Evolutionary conservation across 352 stramenopile genomes (phyloP).

Genomic region (Phytopythium ostracodes): DNA sequence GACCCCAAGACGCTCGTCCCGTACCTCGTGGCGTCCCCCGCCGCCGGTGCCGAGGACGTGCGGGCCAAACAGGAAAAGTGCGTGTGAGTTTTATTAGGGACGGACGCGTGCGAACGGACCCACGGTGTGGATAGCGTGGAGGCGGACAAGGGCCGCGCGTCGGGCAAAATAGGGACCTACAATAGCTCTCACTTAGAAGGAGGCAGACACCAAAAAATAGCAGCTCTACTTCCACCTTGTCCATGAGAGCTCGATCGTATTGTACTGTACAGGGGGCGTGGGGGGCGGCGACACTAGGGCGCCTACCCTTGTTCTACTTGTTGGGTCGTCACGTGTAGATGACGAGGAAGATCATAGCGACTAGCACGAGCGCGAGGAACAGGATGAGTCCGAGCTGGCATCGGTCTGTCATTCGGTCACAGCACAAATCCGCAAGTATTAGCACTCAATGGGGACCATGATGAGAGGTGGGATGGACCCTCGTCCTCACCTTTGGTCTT

Average conservation of each 20-base stretch:
- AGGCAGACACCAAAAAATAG: background rate
- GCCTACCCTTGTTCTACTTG: too few species aligned
- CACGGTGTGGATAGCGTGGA: background rate
- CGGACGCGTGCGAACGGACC: background rate
- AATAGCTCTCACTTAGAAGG: background rate
- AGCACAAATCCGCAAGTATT: too few species aligned
- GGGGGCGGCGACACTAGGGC: background rate
- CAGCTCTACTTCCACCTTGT: too few species aligned
- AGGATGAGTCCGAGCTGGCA: conserved; percentile 77
- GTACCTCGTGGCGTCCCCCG: conserved; percentile 5
- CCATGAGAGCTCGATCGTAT: too few species aligned
- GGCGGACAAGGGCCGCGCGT: background rate
- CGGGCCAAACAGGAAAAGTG: conserved; percentile 27
- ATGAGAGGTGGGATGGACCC: too few species aligned
- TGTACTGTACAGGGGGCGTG: background rate
- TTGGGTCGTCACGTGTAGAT: conserved; percentile 63
- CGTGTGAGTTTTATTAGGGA: conserved; percentile 11
- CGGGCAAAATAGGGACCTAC: background rate
- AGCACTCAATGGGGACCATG: too few species aligned
- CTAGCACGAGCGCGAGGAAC: conserved; percentile 58
- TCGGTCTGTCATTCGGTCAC: too few species aligned
- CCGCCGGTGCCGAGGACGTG: conserved; percentile 14
- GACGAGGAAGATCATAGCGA: conserved; percentile 78
- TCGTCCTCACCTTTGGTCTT: conserved; percentile 75
- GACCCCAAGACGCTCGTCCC: conserved; percentile 12